Conservation (phyloP, 495 filamentous ascomycete species). For the Aspergillus kassunensis region DNA sequence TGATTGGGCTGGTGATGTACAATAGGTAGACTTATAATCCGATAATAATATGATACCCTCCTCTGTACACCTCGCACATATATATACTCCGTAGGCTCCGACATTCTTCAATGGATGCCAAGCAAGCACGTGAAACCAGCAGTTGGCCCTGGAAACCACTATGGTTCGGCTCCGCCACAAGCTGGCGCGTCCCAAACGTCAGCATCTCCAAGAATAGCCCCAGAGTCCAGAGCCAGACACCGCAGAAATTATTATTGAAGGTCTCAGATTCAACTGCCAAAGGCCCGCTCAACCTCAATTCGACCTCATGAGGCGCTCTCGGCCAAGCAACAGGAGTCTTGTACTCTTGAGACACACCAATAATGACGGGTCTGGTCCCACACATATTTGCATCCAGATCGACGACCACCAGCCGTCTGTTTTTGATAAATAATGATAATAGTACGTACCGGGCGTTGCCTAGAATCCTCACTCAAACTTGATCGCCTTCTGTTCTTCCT, state of each 20-base stretch:
- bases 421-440: background rate
- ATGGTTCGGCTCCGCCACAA: constrained; percentile 10
- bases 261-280: background rate
- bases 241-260: background rate
- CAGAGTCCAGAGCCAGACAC: constrained; percentile 3
- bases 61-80: too few relatives aligned
- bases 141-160: background rate
- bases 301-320: background rate
- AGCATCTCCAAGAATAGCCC: constrained; percentile 14
- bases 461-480: background rate
- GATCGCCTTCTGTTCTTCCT: too few relatives aligned
- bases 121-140: constrained; percentile 1
- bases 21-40: background rate
- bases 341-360: constrained; percentile 4
- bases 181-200: constrained; percentile 15
- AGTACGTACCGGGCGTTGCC: background rate
- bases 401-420: background rate
- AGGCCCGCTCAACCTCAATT: background rate
- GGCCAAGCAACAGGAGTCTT: background rate
- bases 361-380: constrained; percentile 3
- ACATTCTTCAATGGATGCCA: background rate
- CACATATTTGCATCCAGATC: constrained; percentile 5
- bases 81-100: background rate
- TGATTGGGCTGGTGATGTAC: background rate
- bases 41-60: too few relatives aligned